Conservation (phyloP, 1,284 basidiomycete species). For the Agroathelia rolfsii region DNA sequence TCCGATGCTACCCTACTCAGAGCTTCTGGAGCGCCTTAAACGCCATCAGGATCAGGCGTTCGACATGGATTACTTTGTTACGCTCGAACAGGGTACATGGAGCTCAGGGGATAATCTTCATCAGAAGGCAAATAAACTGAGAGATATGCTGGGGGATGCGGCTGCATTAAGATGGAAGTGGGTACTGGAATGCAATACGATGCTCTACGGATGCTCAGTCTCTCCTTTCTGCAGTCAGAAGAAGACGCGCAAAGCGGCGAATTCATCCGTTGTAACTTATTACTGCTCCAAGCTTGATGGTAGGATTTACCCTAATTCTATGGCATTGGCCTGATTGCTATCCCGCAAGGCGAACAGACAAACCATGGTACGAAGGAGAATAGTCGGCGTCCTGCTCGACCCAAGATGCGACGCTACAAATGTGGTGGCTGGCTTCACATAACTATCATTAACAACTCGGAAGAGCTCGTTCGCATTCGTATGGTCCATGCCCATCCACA, state of each 20-base stretch:
- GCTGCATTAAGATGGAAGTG: conserved; percentile 26
- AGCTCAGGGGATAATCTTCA: conserved; percentile 22
- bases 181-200: no score
- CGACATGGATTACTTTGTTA: conserved; percentile 26
- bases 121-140: conserved; percentile 24
- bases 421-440: conserved; percentile 25
- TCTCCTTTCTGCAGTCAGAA: conserved; percentile 17
- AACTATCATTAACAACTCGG: conserved; percentile 26
- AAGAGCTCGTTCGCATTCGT: conserved; percentile 22
- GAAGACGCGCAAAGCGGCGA: conserved; percentile 24
- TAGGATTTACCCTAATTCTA: no score
- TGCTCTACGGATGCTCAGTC: neutral
- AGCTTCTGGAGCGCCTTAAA: neutral
- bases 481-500: conserved; percentile 25
- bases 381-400: conserved; percentile 9
- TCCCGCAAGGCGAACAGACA: conserved; percentile 21
- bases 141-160: conserved; percentile 23
- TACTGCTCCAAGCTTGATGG: conserved; percentile 25
- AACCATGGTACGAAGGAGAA: conserved; percentile 14
- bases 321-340: no score
- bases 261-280: conserved; percentile 23
- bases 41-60: conserved; percentile 8
- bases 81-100: conserved; percentile 20
- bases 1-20: neutral
- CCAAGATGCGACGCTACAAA: conserved; percentile 21